Percentiles rank a stretch among this genome's conserved stretches.
phyloP scores from a whole-genome alignment of 1,284 basidiomycete species.

The Blastosporella zonata region DNA sequence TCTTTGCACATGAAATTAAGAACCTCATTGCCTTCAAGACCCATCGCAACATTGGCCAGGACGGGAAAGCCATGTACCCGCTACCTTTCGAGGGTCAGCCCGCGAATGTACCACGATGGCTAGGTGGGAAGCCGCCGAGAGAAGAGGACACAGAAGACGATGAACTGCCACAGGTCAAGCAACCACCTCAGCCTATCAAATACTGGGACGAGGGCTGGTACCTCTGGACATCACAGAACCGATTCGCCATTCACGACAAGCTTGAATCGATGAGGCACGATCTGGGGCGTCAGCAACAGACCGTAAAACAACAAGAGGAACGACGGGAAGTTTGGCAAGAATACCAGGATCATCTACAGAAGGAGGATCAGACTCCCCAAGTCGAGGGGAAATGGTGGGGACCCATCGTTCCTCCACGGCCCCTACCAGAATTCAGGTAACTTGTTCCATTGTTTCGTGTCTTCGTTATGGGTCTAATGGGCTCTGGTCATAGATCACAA shows the following conservation, averaged over 20 bases:
- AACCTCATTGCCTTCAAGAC: constrained; percentile 49
- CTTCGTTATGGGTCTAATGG: not conserved
- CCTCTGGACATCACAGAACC: constrained; percentile 60
- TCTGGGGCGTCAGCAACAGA: constrained; percentile 47
- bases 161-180: constrained; percentile 21
- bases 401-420: constrained; percentile 36
- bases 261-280: constrained; percentile 55
- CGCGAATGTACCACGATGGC: constrained; percentile 38
- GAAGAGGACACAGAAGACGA: constrained; percentile 22
- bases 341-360: constrained; percentile 40
- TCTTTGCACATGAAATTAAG: constrained; percentile 69
- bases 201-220: constrained; percentile 77
- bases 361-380: constrained; percentile 23
- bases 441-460: constrained; percentile 17
- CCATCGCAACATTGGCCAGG: constrained; percentile 35
- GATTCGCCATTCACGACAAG: constrained; percentile 53
- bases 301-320: constrained; percentile 39
- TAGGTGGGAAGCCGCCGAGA: constrained; percentile 34
- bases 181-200: constrained; percentile 34
- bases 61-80: constrained; percentile 50
- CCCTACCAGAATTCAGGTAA: constrained; percentile 36
- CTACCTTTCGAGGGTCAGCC: constrained; percentile 63
- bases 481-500: constrained; percentile 29
- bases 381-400: constrained; percentile 36
- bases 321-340: constrained; percentile 47